Base-by-base conservation (phyloP, 345 rosid genomes). In the thale cress (Arabidopsis thaliana) region DNA sequence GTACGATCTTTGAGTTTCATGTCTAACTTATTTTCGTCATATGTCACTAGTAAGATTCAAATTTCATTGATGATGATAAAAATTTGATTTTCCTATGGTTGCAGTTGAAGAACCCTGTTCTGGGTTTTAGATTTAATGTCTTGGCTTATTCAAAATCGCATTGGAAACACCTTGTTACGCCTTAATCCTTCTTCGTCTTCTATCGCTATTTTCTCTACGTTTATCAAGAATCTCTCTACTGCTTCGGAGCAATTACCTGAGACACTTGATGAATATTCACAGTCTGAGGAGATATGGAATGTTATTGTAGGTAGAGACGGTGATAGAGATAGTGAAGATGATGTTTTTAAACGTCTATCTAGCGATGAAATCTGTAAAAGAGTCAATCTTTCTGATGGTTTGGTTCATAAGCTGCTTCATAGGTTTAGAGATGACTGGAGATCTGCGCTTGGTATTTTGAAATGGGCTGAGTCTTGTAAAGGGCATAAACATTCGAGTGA, bases 381-480 rank as follows among this genome's bases (percentile, higher is more conserved):
- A 25, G 25, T 89, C 9, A 82, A 61, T 45, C 72, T 87, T 69
- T 84, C 90, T 45, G 81, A 72, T 20, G 60, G 48, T 34, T 78
- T 90, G 36, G 85, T 90, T 71, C 65, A 77, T 60, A 79, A 79
- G 81, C 71, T 90, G 79, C 87, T 93, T 11, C 66, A 65, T 28
- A 79, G 88, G 74, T 93, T 89, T 78, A 85, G 81, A 83, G 89
- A 90, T 69, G 95, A 93, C 51, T 90, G 98, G 97, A 90, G 78
- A 83, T 84, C 91, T 22, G 90, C 98, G 2, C 58, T 89, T 75
- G 96, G 87, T 55, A 82, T 87, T 20, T 84, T 89, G 72, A 85
- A 79, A 77, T 93, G 97, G 97, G 91, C 89, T 0, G 87, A 72
- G 45, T 77, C 85, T 48, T 73, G 84, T 34, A 62, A 77, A 14